Base-by-base conservation (phyloP, 352 stramenopile genomes). In the Phytophthora tubulina region DNA sequence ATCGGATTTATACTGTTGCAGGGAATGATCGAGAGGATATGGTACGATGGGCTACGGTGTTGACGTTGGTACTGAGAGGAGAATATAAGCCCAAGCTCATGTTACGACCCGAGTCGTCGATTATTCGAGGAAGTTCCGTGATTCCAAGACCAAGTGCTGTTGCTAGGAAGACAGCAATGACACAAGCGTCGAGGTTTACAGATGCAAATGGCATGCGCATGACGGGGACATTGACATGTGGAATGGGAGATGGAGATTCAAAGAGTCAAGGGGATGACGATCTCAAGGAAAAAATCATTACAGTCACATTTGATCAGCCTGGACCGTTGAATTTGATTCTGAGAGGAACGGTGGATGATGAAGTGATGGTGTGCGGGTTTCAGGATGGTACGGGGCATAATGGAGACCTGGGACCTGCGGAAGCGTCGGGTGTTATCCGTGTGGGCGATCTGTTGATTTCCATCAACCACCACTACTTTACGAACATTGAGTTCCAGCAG, bases 31-130 rank as follows among this genome's bases (percentile, higher is more conserved):
- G 90, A 15, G 90, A 96, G 61, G 90, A 96, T 70, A 96, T 96
- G 88, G 90, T 96, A 48, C 90, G 90, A 62, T 96, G 90, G 90
- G 90, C 90, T 27, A 96, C 89, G 0, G 90, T 96, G 21, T 62
- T 96, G 36, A 96, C 90, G 56, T 78, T 96, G 8, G 90, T 96
- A 76, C 81, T 94, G 73, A 56, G 82, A 44, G 45, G 32, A 15
- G 89, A 96, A 63, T 96, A 96, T 72, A 93, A 95, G 57, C 89
- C 89, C 7, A 96, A 96, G 76, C 67, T 95, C n/a, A 96, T 96
- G 89, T 72, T 93, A 60, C 78, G 89, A 11, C 86, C 88, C 33
- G 89, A 96, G 69, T 95, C 88, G 21, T 89, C 88, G 0, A 92
- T 96, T 77, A 96, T 96, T 72, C 86, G 89, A 70, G 89, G 89